A percentile compares a stretch with the other conserved stretches of the same genome.
phyloP scores from a whole-genome alignment of 1,139 yeast genomes.

The Sugiyamaella xylanicola region DNA sequence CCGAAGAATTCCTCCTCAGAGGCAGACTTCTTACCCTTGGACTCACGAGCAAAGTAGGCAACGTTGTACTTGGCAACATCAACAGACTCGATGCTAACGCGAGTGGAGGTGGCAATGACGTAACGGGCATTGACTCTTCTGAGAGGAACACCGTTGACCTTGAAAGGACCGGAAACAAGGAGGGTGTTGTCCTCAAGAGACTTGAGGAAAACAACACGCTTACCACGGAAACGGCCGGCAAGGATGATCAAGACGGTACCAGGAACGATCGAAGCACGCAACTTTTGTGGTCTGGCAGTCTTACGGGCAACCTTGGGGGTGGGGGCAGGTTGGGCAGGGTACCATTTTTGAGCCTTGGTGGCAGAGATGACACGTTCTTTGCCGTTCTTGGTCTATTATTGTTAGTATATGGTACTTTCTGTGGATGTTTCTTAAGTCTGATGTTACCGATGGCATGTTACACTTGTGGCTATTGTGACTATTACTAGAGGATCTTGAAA shows the following conservation, averaged over 20 bases:
- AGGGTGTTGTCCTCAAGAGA: conserved; percentile 98
- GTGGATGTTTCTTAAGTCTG: too few relatives aligned
- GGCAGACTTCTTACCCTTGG: conserved; percentile 62
- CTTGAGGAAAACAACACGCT: conserved; percentile 99
- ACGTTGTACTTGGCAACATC: conserved; percentile 92
- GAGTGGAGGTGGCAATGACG: conserved; percentile 98
- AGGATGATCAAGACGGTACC: conserved; percentile 97
- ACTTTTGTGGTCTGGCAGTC: conserved; percentile 91
- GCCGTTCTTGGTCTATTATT: conserved; percentile 41
- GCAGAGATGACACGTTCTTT: conserved; percentile 38
- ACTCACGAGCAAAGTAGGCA: conserved; percentile 96
- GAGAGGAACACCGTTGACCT: conserved; percentile 99
- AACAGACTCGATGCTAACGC: conserved; percentile 75
- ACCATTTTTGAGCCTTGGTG: conserved; percentile 77
- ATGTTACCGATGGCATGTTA: too few relatives aligned
- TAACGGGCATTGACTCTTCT: conserved; percentile 99
- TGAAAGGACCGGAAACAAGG: conserved; percentile 99
- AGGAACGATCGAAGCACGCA: conserved; percentile 96
- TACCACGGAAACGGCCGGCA: conserved; percentile 99
- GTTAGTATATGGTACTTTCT: conserved; percentile 18
- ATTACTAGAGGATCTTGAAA: too few relatives aligned
- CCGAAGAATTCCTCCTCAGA: conserved; percentile 96
- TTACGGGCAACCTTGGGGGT: conserved; percentile 66
- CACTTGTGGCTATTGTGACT: too few relatives aligned
- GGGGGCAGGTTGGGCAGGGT: conserved; percentile 92